These are phyloP conservation scores for Penstemon davidsonii DNA, from an alignment of 257 asterid species.

Conservation along the genomic window DNA sequence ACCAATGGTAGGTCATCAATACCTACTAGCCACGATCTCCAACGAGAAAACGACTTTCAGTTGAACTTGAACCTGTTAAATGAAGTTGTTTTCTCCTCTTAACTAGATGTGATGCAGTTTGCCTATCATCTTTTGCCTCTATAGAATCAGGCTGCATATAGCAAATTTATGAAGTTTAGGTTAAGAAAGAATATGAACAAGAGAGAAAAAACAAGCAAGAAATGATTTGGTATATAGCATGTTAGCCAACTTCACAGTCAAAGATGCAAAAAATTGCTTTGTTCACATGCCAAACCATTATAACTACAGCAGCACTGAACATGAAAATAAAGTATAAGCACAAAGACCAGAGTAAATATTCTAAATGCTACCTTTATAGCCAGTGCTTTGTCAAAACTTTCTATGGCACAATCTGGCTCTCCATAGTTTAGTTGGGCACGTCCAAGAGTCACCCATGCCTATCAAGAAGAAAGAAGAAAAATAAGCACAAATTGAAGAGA, in stretches of 20 bases:
- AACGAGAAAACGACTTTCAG: constrained; percentile 55
- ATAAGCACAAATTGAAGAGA: neutral
- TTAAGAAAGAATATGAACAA: neutral
- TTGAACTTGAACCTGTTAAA: constrained; percentile 55
- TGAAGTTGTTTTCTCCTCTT: constrained; percentile 78
- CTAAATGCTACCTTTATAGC: constrained; percentile 57
- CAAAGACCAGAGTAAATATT: neutral
- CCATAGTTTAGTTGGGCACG: constrained; percentile 89
- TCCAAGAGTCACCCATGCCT: constrained; percentile 97
- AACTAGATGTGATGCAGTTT: constrained; percentile 55
- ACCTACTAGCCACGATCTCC: constrained; percentile 40
- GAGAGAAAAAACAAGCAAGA: neutral
- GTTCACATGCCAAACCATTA: neutral
- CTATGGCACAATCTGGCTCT: constrained; percentile 85
- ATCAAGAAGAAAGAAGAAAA: constrained; percentile 19
- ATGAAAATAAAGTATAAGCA: neutral
- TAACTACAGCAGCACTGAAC: neutral
- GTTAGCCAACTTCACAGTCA: neutral
- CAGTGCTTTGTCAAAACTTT: constrained; percentile 82
- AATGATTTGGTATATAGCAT: neutral
- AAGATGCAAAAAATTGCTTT: neutral
- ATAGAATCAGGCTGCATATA: constrained; percentile 61
- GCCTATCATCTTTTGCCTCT: constrained; percentile 67
- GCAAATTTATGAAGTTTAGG: constrained; percentile 3
- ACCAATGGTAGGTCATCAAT: constrained; percentile 9